A percentile compares a stretch with the other conserved stretches of the same genome.
Conservation (phyloP, 192 early-diverging fungal genomes). For the Lobosporangium transversale region DNA sequence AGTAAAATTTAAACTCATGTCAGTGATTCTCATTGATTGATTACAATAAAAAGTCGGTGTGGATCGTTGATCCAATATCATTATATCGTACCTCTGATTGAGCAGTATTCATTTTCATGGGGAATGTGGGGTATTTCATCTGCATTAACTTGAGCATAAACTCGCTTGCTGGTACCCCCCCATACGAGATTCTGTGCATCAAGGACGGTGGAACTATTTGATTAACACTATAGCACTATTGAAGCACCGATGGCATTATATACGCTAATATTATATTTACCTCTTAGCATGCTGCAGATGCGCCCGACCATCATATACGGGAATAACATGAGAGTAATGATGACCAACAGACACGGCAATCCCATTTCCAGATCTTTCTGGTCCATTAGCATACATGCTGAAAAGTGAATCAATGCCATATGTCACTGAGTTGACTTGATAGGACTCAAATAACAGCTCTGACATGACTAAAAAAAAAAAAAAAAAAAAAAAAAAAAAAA, state of each 20-base stretch:
- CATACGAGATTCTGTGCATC: slow-evolving; percentile 74
- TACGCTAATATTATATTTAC: slow-evolving; percentile 38
- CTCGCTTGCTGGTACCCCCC: slow-evolving; percentile 79
- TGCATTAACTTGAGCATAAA: slow-evolving; percentile 89
- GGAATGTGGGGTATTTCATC: slow-evolving; percentile 91
- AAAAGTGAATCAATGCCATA: slow-evolving; percentile 92
- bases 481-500: not conserved
- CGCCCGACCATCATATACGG: slow-evolving; percentile 70
- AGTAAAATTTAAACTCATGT: not conserved
- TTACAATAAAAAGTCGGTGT: not conserved
- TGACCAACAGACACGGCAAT: slow-evolving; percentile 81
- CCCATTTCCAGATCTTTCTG: slow-evolving; percentile 67
- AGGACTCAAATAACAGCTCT: slow-evolving; percentile 90
- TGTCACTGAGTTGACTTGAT: slow-evolving; percentile 75
- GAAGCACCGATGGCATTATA: not conserved
- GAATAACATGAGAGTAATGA: slow-evolving; percentile 78
- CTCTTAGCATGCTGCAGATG: slow-evolving; percentile 76
- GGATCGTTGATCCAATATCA: too few relatives aligned
- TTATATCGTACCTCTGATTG: slow-evolving; percentile 70
- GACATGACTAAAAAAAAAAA: slow-evolving; percentile 69
- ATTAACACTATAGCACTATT: too few relatives aligned
- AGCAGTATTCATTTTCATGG: slow-evolving; percentile 77
- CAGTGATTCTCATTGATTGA: not conserved
- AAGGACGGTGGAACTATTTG: not conserved
- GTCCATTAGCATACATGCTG: slow-evolving; percentile 81